Conservation (phyloP, 2,329 filamentous ascomycete species). For the Aspergillus pseudotamarii region DNA sequence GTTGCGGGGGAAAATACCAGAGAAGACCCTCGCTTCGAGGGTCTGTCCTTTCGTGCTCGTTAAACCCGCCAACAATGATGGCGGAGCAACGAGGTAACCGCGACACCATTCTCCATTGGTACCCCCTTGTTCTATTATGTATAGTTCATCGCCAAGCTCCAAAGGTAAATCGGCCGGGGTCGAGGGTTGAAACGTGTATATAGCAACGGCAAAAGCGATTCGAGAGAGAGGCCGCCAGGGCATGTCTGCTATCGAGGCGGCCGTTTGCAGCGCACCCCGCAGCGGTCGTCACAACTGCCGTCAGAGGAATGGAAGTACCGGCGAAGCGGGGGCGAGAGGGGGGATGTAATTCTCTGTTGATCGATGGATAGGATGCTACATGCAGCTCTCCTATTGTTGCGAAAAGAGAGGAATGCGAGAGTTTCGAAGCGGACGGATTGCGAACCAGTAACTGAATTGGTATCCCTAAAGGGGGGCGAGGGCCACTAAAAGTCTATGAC, state of each 20-base stretch:
- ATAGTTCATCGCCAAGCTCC: constrained; percentile 96
- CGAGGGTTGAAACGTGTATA: constrained; percentile 86
- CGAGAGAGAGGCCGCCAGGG: constrained; percentile 96
- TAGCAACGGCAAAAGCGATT: constrained; percentile 97
- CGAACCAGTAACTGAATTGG: constrained; percentile 5
- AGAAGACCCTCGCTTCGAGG: constrained; percentile 93
- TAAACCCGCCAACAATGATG: constrained; percentile 86
- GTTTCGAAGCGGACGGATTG: constrained; percentile 14
- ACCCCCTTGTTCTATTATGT: constrained; percentile 96
- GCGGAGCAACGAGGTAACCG: constrained; percentile 92
- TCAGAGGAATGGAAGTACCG: constrained; percentile 25
- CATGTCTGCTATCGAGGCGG: constrained; percentile 58
- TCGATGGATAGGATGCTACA: constrained; percentile 30
- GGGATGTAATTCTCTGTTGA: constrained; percentile 28
- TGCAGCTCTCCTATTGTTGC: constrained; percentile 23
- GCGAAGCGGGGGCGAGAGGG: constrained; percentile 19
- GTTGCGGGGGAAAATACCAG: constrained; percentile 93
- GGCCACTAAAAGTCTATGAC: constrained; percentile 16
- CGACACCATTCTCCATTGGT: constrained; percentile 86
- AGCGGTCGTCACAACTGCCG: constrained; percentile 28
- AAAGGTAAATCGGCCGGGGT: constrained; percentile 89
- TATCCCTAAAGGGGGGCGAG: constrained; percentile 14
- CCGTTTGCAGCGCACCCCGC: constrained; percentile 22
- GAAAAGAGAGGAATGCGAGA: constrained; percentile 27
- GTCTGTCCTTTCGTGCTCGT: constrained; percentile 91